Base-by-base conservation (phyloP, 2,329 filamentous ascomycete genomes). In the Aspergillus flavus region DNA sequence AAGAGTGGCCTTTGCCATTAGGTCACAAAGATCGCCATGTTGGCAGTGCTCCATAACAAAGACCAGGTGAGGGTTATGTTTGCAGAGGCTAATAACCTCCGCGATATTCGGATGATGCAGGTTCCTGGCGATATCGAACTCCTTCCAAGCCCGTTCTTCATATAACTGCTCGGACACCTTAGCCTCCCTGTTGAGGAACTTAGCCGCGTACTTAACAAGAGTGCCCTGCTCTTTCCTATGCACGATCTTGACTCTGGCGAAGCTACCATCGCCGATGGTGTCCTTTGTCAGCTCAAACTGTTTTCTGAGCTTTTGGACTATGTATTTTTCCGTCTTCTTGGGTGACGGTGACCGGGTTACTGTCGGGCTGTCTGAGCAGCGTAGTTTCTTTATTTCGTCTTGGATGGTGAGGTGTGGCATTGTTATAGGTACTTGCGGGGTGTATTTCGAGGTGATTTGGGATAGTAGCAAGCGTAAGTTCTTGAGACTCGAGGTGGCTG, bases 21-120 rank as follows among this genome's bases (percentile, higher is more conserved):
- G 81, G 65, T 84, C 84, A 75, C 91, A 94, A 6, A 97, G 81
- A 73, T 96, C 93, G 53, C 93, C 93, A 69, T 92, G 87, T 3
- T 87, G 85, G 80, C 93, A 96, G 76, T 91, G 96, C 75, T 97
- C 92, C 93, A 97, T 97, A 61, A 96, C 92, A 75, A 96, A 92
- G 75, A 93, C 94, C 91, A 91, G 96, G 45, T 90, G 88, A 36
- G 87, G 87, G 69, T 89, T 86, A 69, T 93, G 85, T 16, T 86
- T 88, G 80, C 92, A 95, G 6, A 96, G 83, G 34, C 89, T 87
- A 61, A 93, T 80, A 0, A 92, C 94, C 76, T 92, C 87, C 66
- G 96, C 91, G 70, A 96, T 91, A 76, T 96, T 96, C 57, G 93
- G 92, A 74, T 96, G 93, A 71, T 93, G 87, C 64, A 94, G 80